Conservation (phyloP, 768 basidiomycete species). For the Leucosporidium creatinivorum region DNA sequence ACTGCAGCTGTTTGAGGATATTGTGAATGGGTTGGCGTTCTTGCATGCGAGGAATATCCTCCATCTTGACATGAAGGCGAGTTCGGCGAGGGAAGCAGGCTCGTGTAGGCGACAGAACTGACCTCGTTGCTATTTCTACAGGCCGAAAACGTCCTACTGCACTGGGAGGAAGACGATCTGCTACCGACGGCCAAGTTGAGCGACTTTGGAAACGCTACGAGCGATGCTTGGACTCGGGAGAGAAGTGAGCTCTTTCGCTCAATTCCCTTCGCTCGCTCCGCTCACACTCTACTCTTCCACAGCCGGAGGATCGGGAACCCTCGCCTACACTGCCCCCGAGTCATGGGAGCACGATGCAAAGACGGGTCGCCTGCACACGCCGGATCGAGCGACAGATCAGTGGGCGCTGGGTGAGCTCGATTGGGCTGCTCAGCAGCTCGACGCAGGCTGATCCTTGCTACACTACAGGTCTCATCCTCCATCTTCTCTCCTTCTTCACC, state of each 20-base stretch:
- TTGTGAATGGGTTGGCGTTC: conserved; percentile 42
- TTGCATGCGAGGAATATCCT: conserved; percentile 33
- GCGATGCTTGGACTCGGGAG: conserved; percentile 36
- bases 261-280: background rate
- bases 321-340: conserved; percentile 27
- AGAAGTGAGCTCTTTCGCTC: conserved; percentile 35
- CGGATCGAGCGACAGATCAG: conserved; percentile 42
- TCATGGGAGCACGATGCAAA: background rate
- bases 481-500: conserved; percentile 44
- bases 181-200: conserved; percentile 42
- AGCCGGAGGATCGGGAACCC: conserved; percentile 30
- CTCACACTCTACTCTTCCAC: background rate
- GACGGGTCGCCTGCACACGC: conserved; percentile 27
- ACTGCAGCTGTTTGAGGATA: conserved; percentile 40
- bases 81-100: background rate
- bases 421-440: background rate
- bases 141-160: conserved; percentile 32
- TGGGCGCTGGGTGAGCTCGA: conserved; percentile 42
- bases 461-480: conserved; percentile 41
- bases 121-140: background rate
- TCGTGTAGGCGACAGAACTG: too few species aligned
- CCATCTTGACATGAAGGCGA: conserved; percentile 32
- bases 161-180: conserved; percentile 29
- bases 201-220: conserved; percentile 42
- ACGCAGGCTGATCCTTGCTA: too few species aligned